Evolutionary conservation across 371 early-diverging fungal genomes (phyloP), one percentile per base, ranked within the genome.

Genomic region (Mucor sp.): DNA sequence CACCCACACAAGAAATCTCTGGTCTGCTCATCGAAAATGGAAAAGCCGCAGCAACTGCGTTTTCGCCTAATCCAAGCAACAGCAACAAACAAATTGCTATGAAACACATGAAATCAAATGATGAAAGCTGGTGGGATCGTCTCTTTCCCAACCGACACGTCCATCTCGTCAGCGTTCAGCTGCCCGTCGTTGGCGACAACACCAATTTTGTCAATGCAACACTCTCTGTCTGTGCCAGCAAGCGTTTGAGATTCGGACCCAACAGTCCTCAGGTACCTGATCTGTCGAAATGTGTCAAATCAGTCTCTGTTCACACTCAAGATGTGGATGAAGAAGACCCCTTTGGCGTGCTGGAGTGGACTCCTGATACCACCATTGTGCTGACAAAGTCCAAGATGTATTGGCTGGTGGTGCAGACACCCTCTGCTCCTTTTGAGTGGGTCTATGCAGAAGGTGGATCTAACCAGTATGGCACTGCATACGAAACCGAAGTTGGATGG

Each of bases 121-220:
- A 60, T 27, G 80, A 80, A 66, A 68, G 77, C 35, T 80, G 80
- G 80, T 80, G 80, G 80, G 80, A 80, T 56, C 67, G 80, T 6
- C 21, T 73, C 7, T 77, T 80, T 28, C 75, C 71, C 47, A 63
- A 67, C 48, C 71, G 74, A 25, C 80, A 80, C 47, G 78, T 80
- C 12, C 80, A 80, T 50, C 65, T 80, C 35, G 35, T 32, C 15
- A 60, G 58, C 9, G 75, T 80, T 32, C 77, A 77, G 53, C 27
- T 80, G 17, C 71, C 77, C 30, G 76, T 75, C 1, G 7, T 62
- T 56, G 61, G 39, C n/a, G 23, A 17, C 8, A 62, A 71, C 30
- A 32, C 58, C 14, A 47, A 58, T 6, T 28, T 60, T 6, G 64
- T 74, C 2, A 44, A 67, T n/a, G 72, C 72, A 15, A 58, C 50